These are phyloP conservation scores for Angomonas desouzai DNA, from an alignment of 208 protist species.

Conservation along the genomic window DNA sequence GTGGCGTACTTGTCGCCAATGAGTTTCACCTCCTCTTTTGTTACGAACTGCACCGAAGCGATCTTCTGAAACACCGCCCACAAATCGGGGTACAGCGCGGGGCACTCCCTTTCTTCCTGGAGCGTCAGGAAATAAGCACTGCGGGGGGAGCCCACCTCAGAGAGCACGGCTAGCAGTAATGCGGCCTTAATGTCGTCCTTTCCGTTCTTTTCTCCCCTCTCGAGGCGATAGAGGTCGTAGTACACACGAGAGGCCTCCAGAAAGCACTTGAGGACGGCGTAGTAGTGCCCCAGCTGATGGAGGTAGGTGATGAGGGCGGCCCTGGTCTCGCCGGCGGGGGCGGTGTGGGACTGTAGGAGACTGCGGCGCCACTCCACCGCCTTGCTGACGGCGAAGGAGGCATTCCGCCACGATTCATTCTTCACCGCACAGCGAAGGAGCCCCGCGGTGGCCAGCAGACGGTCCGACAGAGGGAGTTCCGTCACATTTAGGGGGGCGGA, in stretches of 20 bases:
- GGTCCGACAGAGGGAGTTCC: neutral
- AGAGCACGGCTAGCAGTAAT: constrained; percentile 87
- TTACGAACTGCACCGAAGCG: constrained; percentile 31
- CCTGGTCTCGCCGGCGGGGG: neutral
- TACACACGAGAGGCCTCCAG: constrained; percentile 84
- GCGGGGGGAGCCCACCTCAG: constrained; percentile 81
- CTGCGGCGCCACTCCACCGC: neutral
- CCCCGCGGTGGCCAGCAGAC: neutral
- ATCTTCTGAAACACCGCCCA: constrained; percentile 79
- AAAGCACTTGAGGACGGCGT: constrained; percentile 55
- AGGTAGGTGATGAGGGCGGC: constrained; percentile 53
- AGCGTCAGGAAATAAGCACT: constrained; percentile 79
- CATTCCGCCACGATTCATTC: neutral
- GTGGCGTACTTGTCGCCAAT: neutral
- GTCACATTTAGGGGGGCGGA: neutral
- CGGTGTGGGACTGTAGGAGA: neutral
- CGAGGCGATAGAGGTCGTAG: constrained; percentile 48
- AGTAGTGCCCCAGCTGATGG: constrained; percentile 66
- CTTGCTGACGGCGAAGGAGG: neutral
- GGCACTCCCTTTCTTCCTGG: constrained; percentile 70
- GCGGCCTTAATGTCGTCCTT: constrained; percentile 37
- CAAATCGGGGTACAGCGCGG: constrained; percentile 37
- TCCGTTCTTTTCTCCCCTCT: constrained; percentile 36
- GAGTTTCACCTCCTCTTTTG: constrained; percentile 25
- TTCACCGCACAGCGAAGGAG: neutral